Percentiles rank a stretch among this genome's conserved stretches.
phyloP scores from a whole-genome alignment of 208 protist species.

The Wallacemonas rigidus region DNA sequence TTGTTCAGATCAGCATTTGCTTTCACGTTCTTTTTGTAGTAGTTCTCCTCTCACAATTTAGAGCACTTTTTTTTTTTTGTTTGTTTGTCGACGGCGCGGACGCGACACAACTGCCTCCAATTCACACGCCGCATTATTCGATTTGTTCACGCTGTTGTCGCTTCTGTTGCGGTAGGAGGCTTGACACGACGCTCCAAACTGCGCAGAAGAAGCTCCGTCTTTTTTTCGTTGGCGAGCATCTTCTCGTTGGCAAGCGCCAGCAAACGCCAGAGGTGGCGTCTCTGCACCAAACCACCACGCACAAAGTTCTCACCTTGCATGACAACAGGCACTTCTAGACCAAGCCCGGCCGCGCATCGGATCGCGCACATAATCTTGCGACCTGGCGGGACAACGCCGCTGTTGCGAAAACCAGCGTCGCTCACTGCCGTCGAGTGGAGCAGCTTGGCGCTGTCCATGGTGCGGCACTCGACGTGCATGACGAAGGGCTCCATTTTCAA shows the following conservation, averaged over 20 bases:
- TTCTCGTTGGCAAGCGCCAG: conserved; percentile 77
- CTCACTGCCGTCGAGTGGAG: conserved; percentile 69
- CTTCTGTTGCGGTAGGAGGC: not conserved
- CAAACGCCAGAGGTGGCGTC: conserved; percentile 70
- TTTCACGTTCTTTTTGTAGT: too few species aligned
- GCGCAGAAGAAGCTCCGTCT: conserved; percentile 42
- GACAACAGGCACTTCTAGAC: conserved; percentile 78
- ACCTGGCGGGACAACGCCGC: conserved; percentile 80
- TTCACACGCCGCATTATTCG: not conserved
- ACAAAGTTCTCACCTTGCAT: conserved; percentile 73
- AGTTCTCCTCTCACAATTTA: too few species aligned
- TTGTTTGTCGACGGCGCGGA: too few species aligned
- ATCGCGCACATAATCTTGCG: conserved; percentile 83
- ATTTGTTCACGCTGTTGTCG: not conserved
- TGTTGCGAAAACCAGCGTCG: conserved; percentile 85
- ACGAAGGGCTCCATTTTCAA: conserved; percentile 91
- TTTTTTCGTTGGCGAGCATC: conserved; percentile 72
- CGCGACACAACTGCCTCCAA: not conserved
- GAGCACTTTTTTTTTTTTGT: too few species aligned
- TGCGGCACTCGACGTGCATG: conserved; percentile 87
- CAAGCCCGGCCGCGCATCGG: conserved; percentile 59
- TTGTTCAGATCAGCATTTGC: too few species aligned
- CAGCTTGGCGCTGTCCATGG: conserved; percentile 71
- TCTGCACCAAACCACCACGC: conserved; percentile 28
- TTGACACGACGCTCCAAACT: conserved; percentile 36